Evolutionary conservation across 2,329 filamentous ascomycete genomes (phyloP).

Genomic region (Pseudocercospora musae): DNA sequence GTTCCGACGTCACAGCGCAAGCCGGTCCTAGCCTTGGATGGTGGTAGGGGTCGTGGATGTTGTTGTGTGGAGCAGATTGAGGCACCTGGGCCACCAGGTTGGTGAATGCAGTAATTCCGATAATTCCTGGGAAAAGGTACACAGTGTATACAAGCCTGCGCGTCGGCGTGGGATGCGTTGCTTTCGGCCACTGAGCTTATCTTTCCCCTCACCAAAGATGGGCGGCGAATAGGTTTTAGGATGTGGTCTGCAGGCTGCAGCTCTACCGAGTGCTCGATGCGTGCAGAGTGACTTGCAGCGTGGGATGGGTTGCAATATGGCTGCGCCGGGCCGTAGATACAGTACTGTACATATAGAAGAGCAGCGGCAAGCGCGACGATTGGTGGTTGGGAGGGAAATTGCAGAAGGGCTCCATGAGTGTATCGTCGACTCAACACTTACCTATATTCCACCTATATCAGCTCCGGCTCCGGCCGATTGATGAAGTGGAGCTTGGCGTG

Average conservation of each 20-base stretch:
- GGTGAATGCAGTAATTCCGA: constrained; percentile 10
- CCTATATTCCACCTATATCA: background rate
- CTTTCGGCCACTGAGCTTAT: constrained; percentile 17
- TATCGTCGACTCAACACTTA: background rate
- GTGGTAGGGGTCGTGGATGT: constrained; percentile 12
- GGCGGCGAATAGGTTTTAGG: background rate
- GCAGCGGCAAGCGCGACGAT: background rate
- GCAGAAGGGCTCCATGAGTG: background rate
- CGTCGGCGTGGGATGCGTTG: constrained; percentile 21
- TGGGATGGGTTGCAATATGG: constrained; percentile 22
- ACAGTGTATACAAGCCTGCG: constrained; percentile 9
- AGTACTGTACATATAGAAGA: no score
- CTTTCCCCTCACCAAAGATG: constrained; percentile 14
- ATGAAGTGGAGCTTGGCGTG: background rate
- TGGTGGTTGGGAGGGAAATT: background rate
- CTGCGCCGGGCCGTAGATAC: constrained; percentile 16
- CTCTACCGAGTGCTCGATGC: constrained; percentile 8
- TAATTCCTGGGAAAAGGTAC: constrained; percentile 13
- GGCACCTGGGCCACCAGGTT: constrained; percentile 6
- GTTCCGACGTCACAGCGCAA: constrained; percentile 18
- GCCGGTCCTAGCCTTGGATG: constrained; percentile 3
- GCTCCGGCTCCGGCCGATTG: background rate
- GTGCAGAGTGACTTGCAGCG: constrained; percentile 30
- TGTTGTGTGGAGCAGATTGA: constrained; percentile 5
- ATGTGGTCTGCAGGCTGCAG: constrained; percentile 14